phyloP scores from a whole-genome alignment of 2,329 filamentous ascomycete species.

The Phialophora expanda region DNA sequence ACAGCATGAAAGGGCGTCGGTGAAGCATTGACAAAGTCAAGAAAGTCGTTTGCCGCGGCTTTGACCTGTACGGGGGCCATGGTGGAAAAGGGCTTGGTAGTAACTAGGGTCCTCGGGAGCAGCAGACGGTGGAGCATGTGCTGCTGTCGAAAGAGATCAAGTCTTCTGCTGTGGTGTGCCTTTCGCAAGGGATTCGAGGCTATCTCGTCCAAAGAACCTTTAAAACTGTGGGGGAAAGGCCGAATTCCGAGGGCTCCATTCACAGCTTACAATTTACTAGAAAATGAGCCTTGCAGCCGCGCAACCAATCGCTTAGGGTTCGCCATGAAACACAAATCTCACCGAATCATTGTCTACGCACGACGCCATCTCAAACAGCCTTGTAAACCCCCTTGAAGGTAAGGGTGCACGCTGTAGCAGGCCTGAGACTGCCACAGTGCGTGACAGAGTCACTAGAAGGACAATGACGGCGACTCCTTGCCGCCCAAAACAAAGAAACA shows the following conservation, averaged over 20 bases:
- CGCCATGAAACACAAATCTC: constrained; percentile 20
- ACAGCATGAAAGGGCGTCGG: constrained; percentile 97
- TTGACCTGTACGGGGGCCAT: constrained; percentile 43
- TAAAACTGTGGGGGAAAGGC: constrained; percentile 1
- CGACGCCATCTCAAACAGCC: constrained; percentile 29
- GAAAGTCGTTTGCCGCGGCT: constrained; percentile 74
- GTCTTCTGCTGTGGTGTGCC: background rate
- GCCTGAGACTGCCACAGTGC: constrained; percentile 19
- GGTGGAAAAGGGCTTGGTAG: constrained; percentile 33
- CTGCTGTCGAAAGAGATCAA: background rate
- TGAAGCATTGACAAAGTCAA: constrained; percentile 92
- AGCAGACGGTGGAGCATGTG: constrained; percentile 32
- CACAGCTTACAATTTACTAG: background rate
- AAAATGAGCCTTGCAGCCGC: constrained; percentile 9
- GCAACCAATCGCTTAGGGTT: constrained; percentile 9
- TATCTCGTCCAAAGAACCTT: background rate
- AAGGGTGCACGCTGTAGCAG: constrained; percentile 4
- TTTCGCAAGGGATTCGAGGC: background rate
- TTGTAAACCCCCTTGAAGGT: background rate
- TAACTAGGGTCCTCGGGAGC: constrained; percentile 5
- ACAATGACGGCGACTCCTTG: constrained; percentile 20
- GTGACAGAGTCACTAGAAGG: constrained; percentile 3
- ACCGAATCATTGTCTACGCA: constrained; percentile 29
- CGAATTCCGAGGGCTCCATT: constrained; percentile 8
- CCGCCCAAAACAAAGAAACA: constrained; percentile 20